Evolutionary conservation across 2,329 filamentous ascomycete species (phyloP), one percentile per base, ranked within the genome.

Genomic region (Pseudopithomyces chartarum): DNA sequence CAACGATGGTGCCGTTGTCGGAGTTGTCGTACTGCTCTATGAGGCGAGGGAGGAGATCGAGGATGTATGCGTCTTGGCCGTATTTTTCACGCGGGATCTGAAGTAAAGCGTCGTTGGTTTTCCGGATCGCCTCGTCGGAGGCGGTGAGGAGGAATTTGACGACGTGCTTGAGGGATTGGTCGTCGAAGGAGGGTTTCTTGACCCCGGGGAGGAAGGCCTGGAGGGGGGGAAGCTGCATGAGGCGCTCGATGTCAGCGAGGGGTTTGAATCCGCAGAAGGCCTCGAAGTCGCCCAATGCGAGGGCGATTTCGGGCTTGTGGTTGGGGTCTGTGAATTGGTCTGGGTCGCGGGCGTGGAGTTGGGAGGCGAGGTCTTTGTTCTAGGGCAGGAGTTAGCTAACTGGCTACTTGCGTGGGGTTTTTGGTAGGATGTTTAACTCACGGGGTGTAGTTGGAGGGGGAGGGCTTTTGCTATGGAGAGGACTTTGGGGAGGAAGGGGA

Each of bases 261-360:
- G 88, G 85, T 68, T 90, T 92, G 79, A 87, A 92, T 6, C 90
- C 90, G 10, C 86, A 87, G 64, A 93, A 92, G 0, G 89, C 86
- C 71, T 92, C 89, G 65, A 93, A 92, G 20, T 86, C 84, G 12
- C 83, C 81, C 1, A 92, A 76, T 0, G 90, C 89, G 1, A 93
- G 79, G 0, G 90, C 89, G 52, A 93, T 92, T 69, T 93, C 90
- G 1, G 90, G 90, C 75, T 92, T 92, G 79, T 92, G 89, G 71
- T 92, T 92, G 2, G 84, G 78, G 62, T 93, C 89, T 1, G 84
- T 85, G 71, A 90, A 92, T 55, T 85, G 83, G 2, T 85, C 74
- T 0, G 89, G 88, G 52, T 91, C 81, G 61, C 85, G 72, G 52
- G 82, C 70, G 75, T 92, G 88, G 2, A 92, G 81, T 64, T 86